Conservation (phyloP, 805 yeast genomes). For the Candida xiaguanensis region DNA sequence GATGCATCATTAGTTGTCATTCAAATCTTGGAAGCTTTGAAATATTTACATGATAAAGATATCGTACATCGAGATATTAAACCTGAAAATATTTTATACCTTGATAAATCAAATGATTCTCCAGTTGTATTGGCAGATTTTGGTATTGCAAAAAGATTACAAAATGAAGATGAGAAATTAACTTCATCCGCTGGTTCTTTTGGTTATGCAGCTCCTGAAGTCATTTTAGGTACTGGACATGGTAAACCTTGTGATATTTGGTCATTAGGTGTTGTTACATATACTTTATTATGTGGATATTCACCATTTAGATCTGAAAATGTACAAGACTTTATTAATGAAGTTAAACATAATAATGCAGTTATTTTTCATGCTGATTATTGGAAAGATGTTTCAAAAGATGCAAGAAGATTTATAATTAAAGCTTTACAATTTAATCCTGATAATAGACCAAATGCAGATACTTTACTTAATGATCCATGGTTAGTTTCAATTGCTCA, state of each 20-base stretch:
- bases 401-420: slow-evolving; percentile 76
- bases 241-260: slow-evolving; percentile 96
- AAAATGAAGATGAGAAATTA: slow-evolving; percentile 63
- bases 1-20: slow-evolving; percentile 94
- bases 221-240: slow-evolving; percentile 87
- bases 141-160: slow-evolving; percentile 92
- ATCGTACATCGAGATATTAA: slow-evolving; percentile 96
- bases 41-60: slow-evolving; percentile 88
- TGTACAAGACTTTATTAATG: slow-evolving; percentile 74
- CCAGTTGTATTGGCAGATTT: slow-evolving; percentile 95
- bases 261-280: slow-evolving; percentile 96
- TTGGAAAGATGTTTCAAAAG: slow-evolving; percentile 78
- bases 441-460: slow-evolving; percentile 62
- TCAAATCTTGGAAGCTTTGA: slow-evolving; percentile 89
- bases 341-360: slow-evolving; percentile 67
- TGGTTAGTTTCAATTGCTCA: slow-evolving; percentile 60
- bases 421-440: slow-evolving; percentile 70
- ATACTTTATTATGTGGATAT: slow-evolving; percentile 93
- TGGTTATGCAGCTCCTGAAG: slow-evolving; percentile 98
- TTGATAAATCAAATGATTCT: slow-evolving; percentile 91
- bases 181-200: slow-evolving; percentile 96
- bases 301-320: slow-evolving; percentile 92
- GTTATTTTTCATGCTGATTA: slow-evolving; percentile 84
- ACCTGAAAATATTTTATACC: slow-evolving; percentile 91
- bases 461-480: slow-evolving; percentile 60